phyloP scores from a whole-genome alignment of 768 basidiomycete genomes.

The Pleurotus giganteus region DNA sequence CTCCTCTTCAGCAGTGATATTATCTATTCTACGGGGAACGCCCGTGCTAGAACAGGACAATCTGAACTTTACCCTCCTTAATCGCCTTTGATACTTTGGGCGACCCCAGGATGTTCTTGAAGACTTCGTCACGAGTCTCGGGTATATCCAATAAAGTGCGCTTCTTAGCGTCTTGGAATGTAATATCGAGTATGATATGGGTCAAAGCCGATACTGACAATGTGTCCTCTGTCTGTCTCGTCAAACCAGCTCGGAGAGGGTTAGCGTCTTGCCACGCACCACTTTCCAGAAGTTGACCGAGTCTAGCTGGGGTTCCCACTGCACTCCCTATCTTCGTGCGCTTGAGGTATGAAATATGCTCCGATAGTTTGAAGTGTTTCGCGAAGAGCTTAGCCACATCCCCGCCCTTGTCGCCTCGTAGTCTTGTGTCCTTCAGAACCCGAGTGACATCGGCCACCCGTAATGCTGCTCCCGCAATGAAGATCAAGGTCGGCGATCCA shows the following conservation, averaged over 20 bases:
- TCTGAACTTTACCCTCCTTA: constrained; percentile 67
- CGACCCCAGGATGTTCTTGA: constrained; percentile 67
- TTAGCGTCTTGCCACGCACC: background rate
- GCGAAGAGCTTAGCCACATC: constrained; percentile 96
- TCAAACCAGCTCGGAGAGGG: background rate
- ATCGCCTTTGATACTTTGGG: constrained; percentile 61
- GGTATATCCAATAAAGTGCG: constrained; percentile 77
- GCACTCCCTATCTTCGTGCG: constrained; percentile 87
- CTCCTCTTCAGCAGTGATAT: constrained; percentile 8
- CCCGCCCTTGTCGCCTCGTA: constrained; percentile 80
- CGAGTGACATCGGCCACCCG: constrained; percentile 88
- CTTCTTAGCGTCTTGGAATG: constrained; percentile 73
- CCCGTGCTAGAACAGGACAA: constrained; percentile 69
- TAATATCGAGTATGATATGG: constrained; percentile 80
- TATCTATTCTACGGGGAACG: constrained; percentile 10
- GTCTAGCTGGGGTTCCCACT: constrained; percentile 87
- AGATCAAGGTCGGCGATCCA: constrained; percentile 86
- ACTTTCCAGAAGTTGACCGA: constrained; percentile 82
- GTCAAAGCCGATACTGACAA: constrained; percentile 71
- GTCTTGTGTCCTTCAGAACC: constrained; percentile 62
- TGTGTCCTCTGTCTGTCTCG: constrained; percentile 49
- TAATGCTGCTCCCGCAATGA: constrained; percentile 85
- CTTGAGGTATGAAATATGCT: constrained; percentile 81
- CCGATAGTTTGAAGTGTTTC: constrained; percentile 87
- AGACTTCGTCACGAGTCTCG: constrained; percentile 80